Conservation (phyloP, 176 grass and related monocot species). For the Metroxylon sagu region DNA sequence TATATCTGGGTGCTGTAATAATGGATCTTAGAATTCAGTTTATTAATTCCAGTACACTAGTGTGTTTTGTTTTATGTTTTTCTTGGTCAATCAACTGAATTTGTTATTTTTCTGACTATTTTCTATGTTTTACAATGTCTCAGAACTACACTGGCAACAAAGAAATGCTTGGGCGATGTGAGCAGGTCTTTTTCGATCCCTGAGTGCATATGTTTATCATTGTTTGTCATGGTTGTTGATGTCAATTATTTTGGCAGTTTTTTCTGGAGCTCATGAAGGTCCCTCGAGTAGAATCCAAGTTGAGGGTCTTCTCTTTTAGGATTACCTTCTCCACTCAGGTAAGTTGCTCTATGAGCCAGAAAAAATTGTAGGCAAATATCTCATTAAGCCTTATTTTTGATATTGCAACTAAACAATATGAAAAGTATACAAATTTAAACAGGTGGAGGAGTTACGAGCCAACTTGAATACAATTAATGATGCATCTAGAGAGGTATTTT, state of each 20-base stretch:
- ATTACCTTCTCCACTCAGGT: constrained; percentile 89
- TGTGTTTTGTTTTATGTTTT: no score
- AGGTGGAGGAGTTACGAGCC: constrained; percentile 66
- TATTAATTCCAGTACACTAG: no score
- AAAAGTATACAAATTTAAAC: constrained; percentile 9
- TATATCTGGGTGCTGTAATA: no score
- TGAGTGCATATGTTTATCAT: constrained; percentile 9
- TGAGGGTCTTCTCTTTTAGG: constrained; percentile 94
- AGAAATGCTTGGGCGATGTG: constrained; percentile 94
- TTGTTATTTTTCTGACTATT: constrained; percentile 1
- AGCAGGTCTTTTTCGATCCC: constrained; percentile 61
- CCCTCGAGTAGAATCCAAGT: constrained; percentile 90
- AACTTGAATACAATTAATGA: constrained; percentile 84
- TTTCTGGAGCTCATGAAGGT: constrained; percentile 97
- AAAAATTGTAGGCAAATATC: constrained; percentile 10
- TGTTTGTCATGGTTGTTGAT: constrained; percentile 19
- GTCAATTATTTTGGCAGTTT: constrained; percentile 42
- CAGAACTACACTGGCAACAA: constrained; percentile 79
- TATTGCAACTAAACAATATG: no score
- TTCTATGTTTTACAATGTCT: neutral
- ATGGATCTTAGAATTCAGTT: no score
- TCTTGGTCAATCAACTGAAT: no score
- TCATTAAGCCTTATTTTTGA: no score
- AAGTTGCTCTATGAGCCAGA: neutral
- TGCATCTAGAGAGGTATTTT: constrained; percentile 73